Conservation (phyloP, 2,329 filamentous ascomycete species). For the Nothophoma quercina region DNA sequence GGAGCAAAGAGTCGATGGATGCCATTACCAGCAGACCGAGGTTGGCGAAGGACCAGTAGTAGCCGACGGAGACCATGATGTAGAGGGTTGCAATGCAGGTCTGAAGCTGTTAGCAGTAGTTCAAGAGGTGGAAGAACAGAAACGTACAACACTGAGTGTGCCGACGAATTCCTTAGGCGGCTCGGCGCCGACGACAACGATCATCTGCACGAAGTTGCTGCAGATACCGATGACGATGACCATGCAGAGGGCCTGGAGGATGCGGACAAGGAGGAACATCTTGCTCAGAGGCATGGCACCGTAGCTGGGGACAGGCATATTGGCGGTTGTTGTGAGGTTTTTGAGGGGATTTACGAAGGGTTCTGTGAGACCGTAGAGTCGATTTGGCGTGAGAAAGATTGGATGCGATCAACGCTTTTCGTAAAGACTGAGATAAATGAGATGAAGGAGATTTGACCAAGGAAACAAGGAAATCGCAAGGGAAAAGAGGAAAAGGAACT, state of each 20-base stretch:
- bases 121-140: background rate
- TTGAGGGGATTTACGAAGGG: slow-evolving; percentile 6
- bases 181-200: slow-evolving; percentile 69
- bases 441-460: slow-evolving; percentile 38
- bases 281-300: slow-evolving; percentile 74
- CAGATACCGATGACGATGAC: slow-evolving; percentile 80
- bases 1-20: slow-evolving; percentile 70
- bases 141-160: slow-evolving; percentile 79
- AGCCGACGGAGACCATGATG: slow-evolving; percentile 71
- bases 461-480: slow-evolving; percentile 41
- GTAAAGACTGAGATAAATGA: background rate
- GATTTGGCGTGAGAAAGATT: slow-evolving; percentile 1
- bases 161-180: slow-evolving; percentile 78
- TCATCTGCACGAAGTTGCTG: slow-evolving; percentile 81
- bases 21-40: slow-evolving; percentile 78
- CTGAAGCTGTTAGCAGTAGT: slow-evolving; percentile 54
- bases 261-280: slow-evolving; percentile 77
- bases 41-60: slow-evolving; percentile 81
- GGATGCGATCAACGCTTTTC: slow-evolving; percentile 18
- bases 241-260: slow-evolving; percentile 74
- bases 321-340: slow-evolving; percentile 30
- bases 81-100: slow-evolving; percentile 82
- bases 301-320: slow-evolving; percentile 65
- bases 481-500: slow-evolving; percentile 44
- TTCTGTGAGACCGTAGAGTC: background rate